Conservation (phyloP, 805 yeast genomes). For the Lipomyces kockii region DNA sequence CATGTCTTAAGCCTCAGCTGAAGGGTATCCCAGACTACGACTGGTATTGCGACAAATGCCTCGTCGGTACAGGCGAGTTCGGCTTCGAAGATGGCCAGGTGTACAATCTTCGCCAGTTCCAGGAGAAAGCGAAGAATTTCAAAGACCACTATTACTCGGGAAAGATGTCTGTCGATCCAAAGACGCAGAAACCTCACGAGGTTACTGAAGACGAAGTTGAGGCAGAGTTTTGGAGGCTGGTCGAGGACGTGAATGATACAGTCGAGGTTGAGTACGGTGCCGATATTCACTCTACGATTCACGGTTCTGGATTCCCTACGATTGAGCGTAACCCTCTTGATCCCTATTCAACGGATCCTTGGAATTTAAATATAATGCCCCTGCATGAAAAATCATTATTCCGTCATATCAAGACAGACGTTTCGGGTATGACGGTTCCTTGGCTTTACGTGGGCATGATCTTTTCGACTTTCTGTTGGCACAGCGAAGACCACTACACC, state of each 20-base stretch:
- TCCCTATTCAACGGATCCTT: constrained; percentile 45
- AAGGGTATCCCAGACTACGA: constrained; percentile 57
- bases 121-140: constrained; percentile 58
- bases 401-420: constrained; percentile 43
- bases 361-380: constrained; percentile 49
- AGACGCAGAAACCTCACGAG: neutral
- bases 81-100: constrained; percentile 76
- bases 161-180: constrained; percentile 12
- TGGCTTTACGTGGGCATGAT: constrained; percentile 93
- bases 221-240: constrained; percentile 46
- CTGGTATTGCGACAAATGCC: constrained; percentile 85
- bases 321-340: constrained; percentile 41
- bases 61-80: constrained; percentile 85
- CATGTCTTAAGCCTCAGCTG: constrained; percentile 66
- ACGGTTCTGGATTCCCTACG: constrained; percentile 49
- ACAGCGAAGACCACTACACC: constrained; percentile 92
- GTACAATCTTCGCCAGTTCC: constrained; percentile 66
- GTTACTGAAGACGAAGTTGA: constrained; percentile 41
- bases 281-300: constrained; percentile 46
- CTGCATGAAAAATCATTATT: constrained; percentile 45
- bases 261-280: constrained; percentile 50
- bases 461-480: constrained; percentile 95
- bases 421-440: constrained; percentile 94
- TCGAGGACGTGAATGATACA: constrained; percentile 41
- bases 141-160: constrained; percentile 46